Conservation (phyloP, 2,329 filamentous ascomycete species). For the Cadophora sp. region DNA sequence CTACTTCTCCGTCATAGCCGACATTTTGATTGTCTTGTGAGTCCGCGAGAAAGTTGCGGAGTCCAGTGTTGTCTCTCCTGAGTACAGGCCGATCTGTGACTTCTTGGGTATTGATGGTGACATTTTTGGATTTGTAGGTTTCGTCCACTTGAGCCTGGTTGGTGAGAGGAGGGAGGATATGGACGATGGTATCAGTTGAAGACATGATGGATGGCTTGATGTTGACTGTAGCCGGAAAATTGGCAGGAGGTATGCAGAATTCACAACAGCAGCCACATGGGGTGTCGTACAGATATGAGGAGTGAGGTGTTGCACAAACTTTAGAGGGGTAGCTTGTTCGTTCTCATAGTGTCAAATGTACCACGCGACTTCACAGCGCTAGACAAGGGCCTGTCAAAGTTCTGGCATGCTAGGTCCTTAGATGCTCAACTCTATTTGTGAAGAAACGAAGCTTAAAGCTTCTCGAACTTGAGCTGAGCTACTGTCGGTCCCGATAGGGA, state of each 20-base stretch:
- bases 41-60: conserved; percentile 40
- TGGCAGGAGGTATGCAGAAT: neutral
- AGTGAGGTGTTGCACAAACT: neutral
- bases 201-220: conserved; percentile 3
- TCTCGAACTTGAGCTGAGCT: neutral
- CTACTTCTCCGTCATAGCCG: conserved; percentile 56
- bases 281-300: conserved; percentile 3
- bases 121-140: conserved; percentile 2
- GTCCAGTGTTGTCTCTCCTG: conserved; percentile 16
- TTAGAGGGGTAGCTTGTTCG: neutral
- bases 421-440: neutral
- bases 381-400: neutral
- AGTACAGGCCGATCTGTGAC: conserved; percentile 1
- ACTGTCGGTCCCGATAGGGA: neutral
- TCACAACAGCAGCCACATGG: neutral
- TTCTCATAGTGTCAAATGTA: neutral
- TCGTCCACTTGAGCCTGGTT: conserved; percentile 2
- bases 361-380: neutral
- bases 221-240: neutral
- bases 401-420: neutral
- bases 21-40: conserved; percentile 47
- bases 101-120: conserved; percentile 8
- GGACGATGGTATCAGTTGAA: conserved; percentile 19
- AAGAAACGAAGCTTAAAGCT: neutral
- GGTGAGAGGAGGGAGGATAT: conserved; percentile 4